phyloP scores from a whole-genome alignment of 805 yeast genomes.

The Brettanomyces custersianus region DNA sequence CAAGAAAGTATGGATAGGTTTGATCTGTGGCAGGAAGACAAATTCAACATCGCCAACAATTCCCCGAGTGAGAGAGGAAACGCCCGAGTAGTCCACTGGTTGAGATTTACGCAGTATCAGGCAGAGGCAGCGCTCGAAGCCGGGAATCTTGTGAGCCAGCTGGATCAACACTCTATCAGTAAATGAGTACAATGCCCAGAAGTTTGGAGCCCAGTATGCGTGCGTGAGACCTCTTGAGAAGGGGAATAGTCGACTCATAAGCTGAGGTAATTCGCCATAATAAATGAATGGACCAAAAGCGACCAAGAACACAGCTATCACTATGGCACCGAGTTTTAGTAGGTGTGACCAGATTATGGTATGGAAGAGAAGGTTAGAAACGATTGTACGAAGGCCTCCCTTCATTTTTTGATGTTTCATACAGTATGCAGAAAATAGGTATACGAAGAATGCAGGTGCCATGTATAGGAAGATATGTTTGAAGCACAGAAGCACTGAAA shows the following conservation, averaged over 20 bases:
- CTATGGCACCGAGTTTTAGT: slow-evolving; percentile 53
- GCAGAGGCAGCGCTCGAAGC: slow-evolving; percentile 10
- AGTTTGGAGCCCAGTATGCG: slow-evolving; percentile 98
- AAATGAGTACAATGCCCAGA: slow-evolving; percentile 92
- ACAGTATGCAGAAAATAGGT: slow-evolving; percentile 65
- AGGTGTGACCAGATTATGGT: slow-evolving; percentile 46
- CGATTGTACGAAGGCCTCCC: slow-evolving; percentile 1
- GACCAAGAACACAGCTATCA: slow-evolving; percentile 46
- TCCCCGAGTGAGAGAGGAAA: slow-evolving; percentile 54
- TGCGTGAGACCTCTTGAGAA: slow-evolving; percentile 93
- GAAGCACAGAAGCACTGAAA: slow-evolving; percentile 76
- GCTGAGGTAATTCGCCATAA: slow-evolving; percentile 51
- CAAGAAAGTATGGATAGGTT: slow-evolving; percentile 69
- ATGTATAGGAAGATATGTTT: slow-evolving; percentile 89
- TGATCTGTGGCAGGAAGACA: slow-evolving; percentile 67
- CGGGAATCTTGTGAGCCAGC: slow-evolving; percentile 15
- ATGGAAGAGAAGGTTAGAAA: slow-evolving; percentile 8
- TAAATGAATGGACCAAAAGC: slow-evolving; percentile 77
- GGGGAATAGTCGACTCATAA: slow-evolving; percentile 73
- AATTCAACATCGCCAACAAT: slow-evolving; percentile 87
- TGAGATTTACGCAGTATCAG: slow-evolving; percentile 7
- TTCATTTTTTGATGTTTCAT: slow-evolving; percentile 29
- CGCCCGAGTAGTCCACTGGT: slow-evolving; percentile 5
- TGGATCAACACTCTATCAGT: slow-evolving; percentile 60
- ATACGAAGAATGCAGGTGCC: slow-evolving; percentile 90